Evolutionary conservation across 106 monocot species (phyloP).

Genomic region (Chionographis japonica): DNA sequence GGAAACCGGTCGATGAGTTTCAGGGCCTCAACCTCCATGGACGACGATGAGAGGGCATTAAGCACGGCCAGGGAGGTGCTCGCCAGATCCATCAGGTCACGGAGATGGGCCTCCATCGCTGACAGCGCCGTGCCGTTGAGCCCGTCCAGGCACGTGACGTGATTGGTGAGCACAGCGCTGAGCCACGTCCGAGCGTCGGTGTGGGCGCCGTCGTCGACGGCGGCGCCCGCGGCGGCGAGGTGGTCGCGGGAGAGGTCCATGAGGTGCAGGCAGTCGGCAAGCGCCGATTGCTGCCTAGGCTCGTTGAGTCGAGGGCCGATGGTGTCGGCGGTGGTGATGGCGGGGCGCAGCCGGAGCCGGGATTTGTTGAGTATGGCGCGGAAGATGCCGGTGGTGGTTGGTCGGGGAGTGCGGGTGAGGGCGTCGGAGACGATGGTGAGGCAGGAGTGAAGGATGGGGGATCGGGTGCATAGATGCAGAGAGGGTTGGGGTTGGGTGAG

Average conservation of each 20-base stretch:
- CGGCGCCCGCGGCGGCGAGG: constrained; percentile 6
- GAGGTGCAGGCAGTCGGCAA: constrained; percentile 36
- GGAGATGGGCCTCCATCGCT: constrained; percentile 3
- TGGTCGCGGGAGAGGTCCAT: constrained; percentile 38
- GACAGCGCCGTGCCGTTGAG: constrained; percentile 3
- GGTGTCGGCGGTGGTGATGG: background rate
- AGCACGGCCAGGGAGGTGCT: constrained; percentile 42
- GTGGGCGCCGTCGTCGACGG: background rate
- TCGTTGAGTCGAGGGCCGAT: constrained; percentile 9
- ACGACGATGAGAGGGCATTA: constrained; percentile 3
- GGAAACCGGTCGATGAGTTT: too few species aligned
- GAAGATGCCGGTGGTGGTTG: background rate
- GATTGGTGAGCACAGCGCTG: constrained; percentile 42
- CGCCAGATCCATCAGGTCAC: constrained; percentile 9
- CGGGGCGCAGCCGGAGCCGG: background rate
- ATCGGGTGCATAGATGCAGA: constrained; percentile 15
- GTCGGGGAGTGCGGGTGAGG: background rate
- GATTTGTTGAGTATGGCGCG: constrained; percentile 18
- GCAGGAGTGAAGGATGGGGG: constrained; percentile 18
- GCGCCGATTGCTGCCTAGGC: constrained; percentile 3
- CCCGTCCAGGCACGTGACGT: constrained; percentile 41
- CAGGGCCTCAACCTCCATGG: too few species aligned
- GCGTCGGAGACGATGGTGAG: constrained; percentile 19
- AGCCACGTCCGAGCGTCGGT: constrained; percentile 35
- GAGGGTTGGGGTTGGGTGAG: background rate